These are phyloP conservation scores for Apiotrichum veenhuisii DNA, from an alignment of 1,284 basidiomycete genomes.

Conservation along the genomic window DNA sequence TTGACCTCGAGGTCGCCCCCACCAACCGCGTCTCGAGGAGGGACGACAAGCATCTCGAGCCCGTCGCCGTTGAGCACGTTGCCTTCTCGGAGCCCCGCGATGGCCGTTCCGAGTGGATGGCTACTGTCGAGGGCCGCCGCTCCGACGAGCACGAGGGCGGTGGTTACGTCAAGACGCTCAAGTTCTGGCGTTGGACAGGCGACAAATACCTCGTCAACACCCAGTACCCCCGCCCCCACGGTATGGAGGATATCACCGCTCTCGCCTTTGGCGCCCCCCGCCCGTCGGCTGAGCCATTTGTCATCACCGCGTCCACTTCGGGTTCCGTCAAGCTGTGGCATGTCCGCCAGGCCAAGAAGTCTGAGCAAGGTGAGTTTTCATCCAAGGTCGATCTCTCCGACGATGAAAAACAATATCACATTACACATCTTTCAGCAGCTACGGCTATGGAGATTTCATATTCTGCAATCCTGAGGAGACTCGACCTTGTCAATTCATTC, in stretches of 20 bases:
- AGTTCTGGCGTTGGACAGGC: slow-evolving; percentile 71
- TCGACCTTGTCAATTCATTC: background rate
- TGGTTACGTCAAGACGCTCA: slow-evolving; percentile 70
- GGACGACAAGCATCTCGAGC: slow-evolving; percentile 74
- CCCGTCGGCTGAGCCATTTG: slow-evolving; percentile 32
- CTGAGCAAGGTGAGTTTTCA: slow-evolving; percentile 42
- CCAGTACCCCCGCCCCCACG: slow-evolving; percentile 85
- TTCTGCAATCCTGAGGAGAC: slow-evolving; percentile 51
- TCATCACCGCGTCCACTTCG: slow-evolving; percentile 48
- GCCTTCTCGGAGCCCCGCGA: slow-evolving; percentile 57
- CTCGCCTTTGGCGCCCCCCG: slow-evolving; percentile 58
- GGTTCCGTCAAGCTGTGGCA: slow-evolving; percentile 53
- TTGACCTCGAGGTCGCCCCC: slow-evolving; percentile 88
- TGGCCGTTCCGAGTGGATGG: slow-evolving; percentile 74
- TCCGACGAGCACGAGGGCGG: slow-evolving; percentile 57
- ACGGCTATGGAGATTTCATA: slow-evolving; percentile 40
- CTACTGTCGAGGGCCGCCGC: slow-evolving; percentile 76
- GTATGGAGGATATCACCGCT: slow-evolving; percentile 60
- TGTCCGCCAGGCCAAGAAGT: slow-evolving; percentile 40
- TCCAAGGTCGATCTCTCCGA: slow-evolving; percentile 9
- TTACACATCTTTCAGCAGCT: slow-evolving; percentile 40
- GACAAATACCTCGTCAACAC: slow-evolving; percentile 62
- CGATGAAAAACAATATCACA: slow-evolving; percentile 48
- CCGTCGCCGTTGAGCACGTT: slow-evolving; percentile 69
- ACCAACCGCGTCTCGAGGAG: slow-evolving; percentile 85